Percentiles rank a stretch among this genome's conserved stretches.
Evolutionary conservation across 306 rosid genomes (phyloP).

Genomic region (Hylodesmum podocarpum): DNA sequence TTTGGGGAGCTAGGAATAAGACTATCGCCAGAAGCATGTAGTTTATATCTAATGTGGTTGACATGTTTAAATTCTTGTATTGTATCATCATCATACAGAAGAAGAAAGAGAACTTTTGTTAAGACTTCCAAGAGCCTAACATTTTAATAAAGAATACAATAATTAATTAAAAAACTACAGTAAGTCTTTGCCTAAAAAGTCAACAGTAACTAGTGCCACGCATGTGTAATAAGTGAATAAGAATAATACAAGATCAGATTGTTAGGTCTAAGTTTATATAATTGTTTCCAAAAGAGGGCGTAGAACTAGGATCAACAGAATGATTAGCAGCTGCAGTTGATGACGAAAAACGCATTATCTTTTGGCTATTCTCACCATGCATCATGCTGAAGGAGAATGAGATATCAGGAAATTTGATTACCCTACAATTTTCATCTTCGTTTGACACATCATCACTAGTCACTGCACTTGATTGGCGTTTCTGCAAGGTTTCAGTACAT

Average conservation of each 20-base stretch:
- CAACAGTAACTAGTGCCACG: background rate
- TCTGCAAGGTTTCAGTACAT: background rate
- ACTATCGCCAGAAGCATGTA: no score
- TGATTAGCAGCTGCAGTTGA: slow-evolving; percentile 13
- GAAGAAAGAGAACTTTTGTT: background rate
- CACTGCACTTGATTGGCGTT: slow-evolving; percentile 14
- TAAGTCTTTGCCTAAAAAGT: background rate
- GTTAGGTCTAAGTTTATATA: slow-evolving; percentile 62
- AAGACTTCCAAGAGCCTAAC: background rate
- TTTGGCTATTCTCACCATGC: slow-evolving; percentile 27
- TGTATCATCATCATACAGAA: background rate
- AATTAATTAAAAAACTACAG: background rate
- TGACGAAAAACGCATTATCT: slow-evolving; percentile 12
- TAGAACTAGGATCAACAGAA: slow-evolving; percentile 23
- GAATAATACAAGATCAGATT: slow-evolving; percentile 28
- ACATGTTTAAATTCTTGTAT: background rate
- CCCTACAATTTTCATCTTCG: slow-evolving; percentile 12
- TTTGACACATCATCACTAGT: slow-evolving; percentile 1
- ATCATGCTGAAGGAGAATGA: slow-evolving; percentile 32
- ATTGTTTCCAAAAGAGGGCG: background rate
- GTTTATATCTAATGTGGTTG: no score
- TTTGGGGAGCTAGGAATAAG: no score
- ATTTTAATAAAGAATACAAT: slow-evolving; percentile 12
- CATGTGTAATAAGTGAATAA: background rate
- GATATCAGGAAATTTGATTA: slow-evolving; percentile 31